Conservation (phyloP, 352 stramenopile species). For the Phytophthora chlamydospora region DNA sequence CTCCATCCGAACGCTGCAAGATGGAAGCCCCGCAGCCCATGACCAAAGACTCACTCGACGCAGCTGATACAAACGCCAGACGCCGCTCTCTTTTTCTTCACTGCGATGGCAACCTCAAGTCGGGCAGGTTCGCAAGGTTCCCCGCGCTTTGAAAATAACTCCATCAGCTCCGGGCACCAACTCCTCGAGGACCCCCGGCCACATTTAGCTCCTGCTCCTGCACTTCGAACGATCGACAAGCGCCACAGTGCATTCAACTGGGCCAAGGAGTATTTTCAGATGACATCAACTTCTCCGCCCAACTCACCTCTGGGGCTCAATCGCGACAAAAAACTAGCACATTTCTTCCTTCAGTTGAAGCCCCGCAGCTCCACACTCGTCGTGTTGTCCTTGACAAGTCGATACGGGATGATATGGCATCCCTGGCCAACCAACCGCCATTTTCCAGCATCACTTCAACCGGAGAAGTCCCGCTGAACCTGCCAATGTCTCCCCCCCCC, state of each 20-base stretch:
- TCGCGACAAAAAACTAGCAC: too few species aligned
- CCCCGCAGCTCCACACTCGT: too few species aligned
- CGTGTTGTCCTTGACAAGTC: too few species aligned
- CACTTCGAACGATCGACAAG: not conserved
- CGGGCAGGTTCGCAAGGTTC: not conserved
- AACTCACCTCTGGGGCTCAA: too few species aligned
- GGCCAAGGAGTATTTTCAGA: too few species aligned
- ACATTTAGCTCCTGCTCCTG: slow-evolving; percentile 21
- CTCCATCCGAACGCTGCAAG: slow-evolving; percentile 48
- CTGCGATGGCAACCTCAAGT: slow-evolving; percentile 7
- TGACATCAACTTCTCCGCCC: too few species aligned
- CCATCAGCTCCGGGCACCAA: not conserved
- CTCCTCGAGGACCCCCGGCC: not conserved
- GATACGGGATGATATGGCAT: too few species aligned
- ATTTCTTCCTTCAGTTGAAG: too few species aligned
- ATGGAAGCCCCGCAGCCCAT: slow-evolving; percentile 81
- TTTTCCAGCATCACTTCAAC: too few species aligned
- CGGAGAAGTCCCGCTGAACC: too few species aligned
- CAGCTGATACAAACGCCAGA: slow-evolving; percentile 5
- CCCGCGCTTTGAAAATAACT: slow-evolving; percentile 25
- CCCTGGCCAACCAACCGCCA: too few species aligned
- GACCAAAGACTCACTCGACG: slow-evolving; percentile 1
- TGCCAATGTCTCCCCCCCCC: not conserved
- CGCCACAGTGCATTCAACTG: too few species aligned
- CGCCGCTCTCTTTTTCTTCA: slow-evolving; percentile 15